A percentile compares a stretch with the other conserved stretches of the same genome.
These are phyloP conservation scores for Mortierella sp. DNA, from an alignment of 371 early-diverging fungal genomes.

Conservation along the genomic window DNA sequence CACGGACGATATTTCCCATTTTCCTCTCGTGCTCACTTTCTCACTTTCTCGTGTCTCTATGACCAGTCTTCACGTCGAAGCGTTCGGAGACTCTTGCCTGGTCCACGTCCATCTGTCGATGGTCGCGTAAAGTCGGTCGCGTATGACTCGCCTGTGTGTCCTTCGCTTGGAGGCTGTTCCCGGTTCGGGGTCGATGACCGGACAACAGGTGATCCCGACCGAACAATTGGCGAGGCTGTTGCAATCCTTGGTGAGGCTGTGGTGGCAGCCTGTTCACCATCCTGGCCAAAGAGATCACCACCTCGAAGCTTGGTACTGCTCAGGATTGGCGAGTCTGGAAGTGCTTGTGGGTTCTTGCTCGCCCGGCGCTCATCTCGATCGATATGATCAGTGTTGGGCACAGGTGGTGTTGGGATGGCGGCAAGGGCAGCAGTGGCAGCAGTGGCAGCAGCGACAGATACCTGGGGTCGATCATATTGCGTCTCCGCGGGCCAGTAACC, in stretches of 20 bases:
- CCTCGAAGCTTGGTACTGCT: slow-evolving; percentile 14
- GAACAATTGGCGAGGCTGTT: slow-evolving; percentile 2
- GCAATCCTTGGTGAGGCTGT: neutral
- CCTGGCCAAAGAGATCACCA: slow-evolving; percentile 35
- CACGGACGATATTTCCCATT: neutral
- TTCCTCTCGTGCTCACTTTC: neutral
- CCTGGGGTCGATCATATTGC: slow-evolving; percentile 16
- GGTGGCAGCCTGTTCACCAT: neutral
- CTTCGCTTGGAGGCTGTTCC: slow-evolving; percentile 12
- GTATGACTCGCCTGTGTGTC: neutral
- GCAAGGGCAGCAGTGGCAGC: neutral
- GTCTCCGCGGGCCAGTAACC: slow-evolving; percentile 4
- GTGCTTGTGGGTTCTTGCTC: slow-evolving; percentile 15
- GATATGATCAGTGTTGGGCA: no score
- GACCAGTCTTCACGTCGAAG: slow-evolving; percentile 28
- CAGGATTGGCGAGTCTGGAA: slow-evolving; percentile 32
- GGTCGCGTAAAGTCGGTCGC: slow-evolving; percentile 1
- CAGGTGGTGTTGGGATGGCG: neutral
- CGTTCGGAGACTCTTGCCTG: slow-evolving; percentile 26
- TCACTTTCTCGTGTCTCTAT: neutral
- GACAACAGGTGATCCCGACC: neutral
- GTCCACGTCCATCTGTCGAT: slow-evolving; percentile 3
- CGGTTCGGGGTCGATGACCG: neutral
- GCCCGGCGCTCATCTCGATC: neutral
- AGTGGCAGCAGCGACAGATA: neutral